Evolutionary conservation across 768 basidiomycete genomes (phyloP), one percentile per base, ranked within the genome.

Genomic region (Mycena amicta): DNA sequence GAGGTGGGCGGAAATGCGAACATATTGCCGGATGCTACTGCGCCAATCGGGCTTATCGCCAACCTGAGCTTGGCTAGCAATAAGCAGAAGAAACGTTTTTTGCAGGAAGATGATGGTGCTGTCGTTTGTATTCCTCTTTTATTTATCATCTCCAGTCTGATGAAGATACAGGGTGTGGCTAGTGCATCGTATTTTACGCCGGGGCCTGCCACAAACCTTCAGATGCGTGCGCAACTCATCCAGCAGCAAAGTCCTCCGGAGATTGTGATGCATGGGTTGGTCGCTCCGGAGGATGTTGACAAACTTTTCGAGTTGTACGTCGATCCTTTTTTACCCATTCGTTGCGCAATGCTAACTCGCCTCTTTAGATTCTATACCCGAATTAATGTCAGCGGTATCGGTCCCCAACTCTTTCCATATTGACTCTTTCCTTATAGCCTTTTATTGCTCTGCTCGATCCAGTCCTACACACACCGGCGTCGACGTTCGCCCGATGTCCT

Each of bases 251-350:
- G 83, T 63, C 88, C 89, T 0, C 92, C 92, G 0, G 90, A 92
- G 65, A 92, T 94, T 55, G 67, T 93, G 37, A 82, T 91, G 2
- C 91, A 92, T 64, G 89, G 89, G 12, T 72, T 94, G 22, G 89
- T 94, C 30, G 86, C 84, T 1, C 83, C 88, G 0, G 83, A 83
- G 47, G 92, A 93, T 60, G 90, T 93, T 2, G 88, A 92, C 55
- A 87, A 86, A 62, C 72, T 94, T n/a, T 94, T 93, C 63, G 80
- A 90, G 31, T 90, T 93, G 89, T 92, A 63, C 29, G 91, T 79
- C 6, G 23, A 4, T 58, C 27, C 33, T 40, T 28, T 57, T 51
- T 41, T 30, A 28, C 61, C 55, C 13, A 41, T 22, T 27, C 20
- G 8, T 56, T 46, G 27, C 11, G 23, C 13, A 26, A 40, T 56